Conservation (phyloP, 106 monocot species). For the Allium sativum region DNA sequence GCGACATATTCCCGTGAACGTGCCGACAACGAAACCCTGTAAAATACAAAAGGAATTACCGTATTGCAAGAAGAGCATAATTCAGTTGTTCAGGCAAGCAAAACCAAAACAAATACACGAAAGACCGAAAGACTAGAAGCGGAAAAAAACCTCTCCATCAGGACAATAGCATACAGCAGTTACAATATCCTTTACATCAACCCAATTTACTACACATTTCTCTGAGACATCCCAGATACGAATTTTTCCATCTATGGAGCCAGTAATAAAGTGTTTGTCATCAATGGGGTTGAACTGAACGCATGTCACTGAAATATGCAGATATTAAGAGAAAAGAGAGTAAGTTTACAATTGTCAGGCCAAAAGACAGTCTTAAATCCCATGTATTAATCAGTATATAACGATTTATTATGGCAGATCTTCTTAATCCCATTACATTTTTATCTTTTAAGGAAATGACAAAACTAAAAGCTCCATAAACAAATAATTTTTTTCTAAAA, state of each 20-base stretch:
- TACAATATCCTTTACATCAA: constrained; percentile 61
- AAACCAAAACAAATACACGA: neutral
- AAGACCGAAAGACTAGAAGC: neutral
- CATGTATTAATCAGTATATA: no score
- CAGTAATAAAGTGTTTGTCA: constrained; percentile 71
- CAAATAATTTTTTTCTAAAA: no score
- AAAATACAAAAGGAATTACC: neutral
- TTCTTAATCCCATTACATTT: no score
- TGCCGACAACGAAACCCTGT: constrained; percentile 87
- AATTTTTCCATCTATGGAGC: constrained; percentile 88
- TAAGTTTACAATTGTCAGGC: no score
- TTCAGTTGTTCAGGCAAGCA: neutral
- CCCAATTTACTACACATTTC: constrained; percentile 67
- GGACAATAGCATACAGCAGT: constrained; percentile 65
- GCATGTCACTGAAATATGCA: constrained; percentile 53
- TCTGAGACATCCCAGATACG: constrained; percentile 61
- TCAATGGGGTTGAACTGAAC: constrained; percentile 81
- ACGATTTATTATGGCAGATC: no score
- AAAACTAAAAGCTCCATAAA: no score
- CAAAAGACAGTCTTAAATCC: no score
- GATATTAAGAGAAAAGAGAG: neutral
- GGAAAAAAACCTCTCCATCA: constrained; percentile 52
- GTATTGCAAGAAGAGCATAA: neutral
- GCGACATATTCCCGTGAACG: constrained; percentile 48
- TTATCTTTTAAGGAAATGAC: no score